Evolutionary conservation across 1,284 basidiomycete species (phyloP).

Genomic region (Leccinum solheimii): DNA sequence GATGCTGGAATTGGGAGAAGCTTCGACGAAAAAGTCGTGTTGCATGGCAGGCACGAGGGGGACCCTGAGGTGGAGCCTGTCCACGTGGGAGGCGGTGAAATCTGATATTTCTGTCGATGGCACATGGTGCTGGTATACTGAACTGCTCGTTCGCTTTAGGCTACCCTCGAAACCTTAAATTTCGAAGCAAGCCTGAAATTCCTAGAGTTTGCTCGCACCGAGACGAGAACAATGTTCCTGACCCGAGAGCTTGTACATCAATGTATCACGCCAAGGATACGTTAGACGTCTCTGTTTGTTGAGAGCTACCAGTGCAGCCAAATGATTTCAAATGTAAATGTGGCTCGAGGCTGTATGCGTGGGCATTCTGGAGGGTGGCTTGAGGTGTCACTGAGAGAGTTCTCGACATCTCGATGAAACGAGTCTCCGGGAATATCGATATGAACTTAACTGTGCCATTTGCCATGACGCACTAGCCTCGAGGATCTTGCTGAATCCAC

Average conservation of each 20-base stretch:
- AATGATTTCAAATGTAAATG: neutral
- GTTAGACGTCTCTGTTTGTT: neutral
- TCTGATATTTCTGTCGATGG: slow-evolving; percentile 3
- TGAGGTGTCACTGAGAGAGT: neutral
- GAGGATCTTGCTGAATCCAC: slow-evolving; percentile 1
- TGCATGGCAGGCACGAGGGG: slow-evolving; percentile 15
- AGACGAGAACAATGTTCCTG: neutral
- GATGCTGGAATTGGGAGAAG: slow-evolving; percentile 23
- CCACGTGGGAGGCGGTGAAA: slow-evolving; percentile 9
- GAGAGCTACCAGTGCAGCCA: neutral
- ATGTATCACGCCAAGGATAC: neutral
- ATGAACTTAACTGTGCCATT: neutral
- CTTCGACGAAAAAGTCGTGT: slow-evolving; percentile 33
- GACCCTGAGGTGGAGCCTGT: slow-evolving; percentile 19
- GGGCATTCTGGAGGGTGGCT: neutral
- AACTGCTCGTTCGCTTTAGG: neutral
- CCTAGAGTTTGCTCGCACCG: neutral
- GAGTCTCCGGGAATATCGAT: neutral
- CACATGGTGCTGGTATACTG: neutral
- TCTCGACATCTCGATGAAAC: neutral
- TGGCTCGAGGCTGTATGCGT: neutral
- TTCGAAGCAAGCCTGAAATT: neutral
- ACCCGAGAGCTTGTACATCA: neutral
- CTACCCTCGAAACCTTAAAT: neutral
- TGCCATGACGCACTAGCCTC: neutral